Percentiles rank a stretch among this genome's conserved stretches.
Evolutionary conservation across 305 asterid species (phyloP).

Genomic region (Nicotiana rustica): DNA sequence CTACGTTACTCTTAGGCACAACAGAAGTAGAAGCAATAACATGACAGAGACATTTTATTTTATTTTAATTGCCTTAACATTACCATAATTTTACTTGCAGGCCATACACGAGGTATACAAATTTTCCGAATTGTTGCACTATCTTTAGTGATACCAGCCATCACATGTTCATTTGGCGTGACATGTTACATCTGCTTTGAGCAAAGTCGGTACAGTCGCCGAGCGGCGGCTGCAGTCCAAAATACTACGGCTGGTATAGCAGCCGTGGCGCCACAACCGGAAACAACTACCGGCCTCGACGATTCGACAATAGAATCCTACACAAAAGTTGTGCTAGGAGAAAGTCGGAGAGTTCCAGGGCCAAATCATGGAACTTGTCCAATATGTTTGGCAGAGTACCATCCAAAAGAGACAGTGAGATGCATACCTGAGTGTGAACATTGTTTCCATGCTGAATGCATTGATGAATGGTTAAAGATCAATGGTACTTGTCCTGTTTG

Average conservation of each 20-base stretch:
- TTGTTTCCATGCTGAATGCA: slow-evolving; percentile 79
- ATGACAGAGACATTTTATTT: not conserved
- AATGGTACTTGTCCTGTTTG: slow-evolving; percentile 78
- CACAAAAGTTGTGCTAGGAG: slow-evolving; percentile 63
- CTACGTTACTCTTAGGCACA: not conserved
- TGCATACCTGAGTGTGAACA: slow-evolving; percentile 76
- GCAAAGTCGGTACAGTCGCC: slow-evolving; percentile 35
- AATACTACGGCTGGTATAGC: slow-evolving; percentile 34
- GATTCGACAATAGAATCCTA: slow-evolving; percentile 72
- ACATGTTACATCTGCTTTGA: slow-evolving; percentile 49
- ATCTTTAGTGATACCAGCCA: slow-evolving; percentile 64
- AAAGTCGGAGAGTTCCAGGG: slow-evolving; percentile 72
- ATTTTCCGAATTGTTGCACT: slow-evolving; percentile 57
- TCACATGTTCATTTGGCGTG: slow-evolving; percentile 48
- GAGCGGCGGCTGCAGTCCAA: slow-evolving; percentile 34
- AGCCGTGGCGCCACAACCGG: slow-evolving; percentile 40
- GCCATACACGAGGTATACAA: slow-evolving; percentile 44
- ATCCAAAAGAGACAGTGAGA: slow-evolving; percentile 60
- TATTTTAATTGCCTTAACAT: not conserved
- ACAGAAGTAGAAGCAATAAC: not conserved
- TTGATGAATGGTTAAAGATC: slow-evolving; percentile 74
- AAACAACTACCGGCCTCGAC: slow-evolving; percentile 59
- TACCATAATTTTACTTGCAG: slow-evolving; percentile 42
- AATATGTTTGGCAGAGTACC: slow-evolving; percentile 69
- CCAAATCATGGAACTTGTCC: slow-evolving; percentile 74